Base-by-base conservation (phyloP, 1,139 yeast genomes). In the Magnusiomyces magnusii region DNA sequence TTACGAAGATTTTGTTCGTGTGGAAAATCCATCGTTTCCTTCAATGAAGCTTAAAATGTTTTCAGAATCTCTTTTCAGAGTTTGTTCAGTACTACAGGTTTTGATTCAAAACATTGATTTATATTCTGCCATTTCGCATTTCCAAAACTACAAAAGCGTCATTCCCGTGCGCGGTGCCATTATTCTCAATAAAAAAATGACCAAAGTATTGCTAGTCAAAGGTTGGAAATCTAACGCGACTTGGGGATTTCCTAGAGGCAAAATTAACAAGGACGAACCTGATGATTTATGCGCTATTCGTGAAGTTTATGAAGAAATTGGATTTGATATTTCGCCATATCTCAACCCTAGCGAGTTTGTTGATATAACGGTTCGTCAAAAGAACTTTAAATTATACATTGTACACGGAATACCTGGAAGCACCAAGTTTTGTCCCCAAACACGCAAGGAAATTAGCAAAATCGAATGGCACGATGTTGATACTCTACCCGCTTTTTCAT, bases 111-210 rank as follows among this genome's bases (percentile, higher is more conserved):
- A 39, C 23, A 60, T 63, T 41, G 66, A 69, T 57, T 58, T 64
- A 59, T 53, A 61, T 47, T 66, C 64, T 42, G 75, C 71, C 21
- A 58, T 66, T 55, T 63, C 62, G 42, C 71, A 69, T 31, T 95
- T 95, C 71, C 88, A 92, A 42, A 83, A 82, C 68, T 95, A 95
- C 73, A 95, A 95, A 73, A 83, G 86, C 44, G 83, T 88, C 3
- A 93, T 95, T 59, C 99, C 99, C 0, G 99, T 95, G 0, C 80
- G 99, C 67, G 99, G 99, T 27, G 95, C 95, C 57, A 97, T 97
- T 17, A 78, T 95, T 57, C 81, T 95, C 67, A 91, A 90, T 70
- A 78, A 80, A 58, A 82, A 80, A 51, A 74, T 90, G 76, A 80
- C 85, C 60, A 89, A 88, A 68, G 78, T 90, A 9, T 69, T 95